Evolutionary conservation across 768 basidiomycete species (phyloP), one percentile per base, ranked within the genome.

Genomic region (Leccinum aurantiacum): DNA sequence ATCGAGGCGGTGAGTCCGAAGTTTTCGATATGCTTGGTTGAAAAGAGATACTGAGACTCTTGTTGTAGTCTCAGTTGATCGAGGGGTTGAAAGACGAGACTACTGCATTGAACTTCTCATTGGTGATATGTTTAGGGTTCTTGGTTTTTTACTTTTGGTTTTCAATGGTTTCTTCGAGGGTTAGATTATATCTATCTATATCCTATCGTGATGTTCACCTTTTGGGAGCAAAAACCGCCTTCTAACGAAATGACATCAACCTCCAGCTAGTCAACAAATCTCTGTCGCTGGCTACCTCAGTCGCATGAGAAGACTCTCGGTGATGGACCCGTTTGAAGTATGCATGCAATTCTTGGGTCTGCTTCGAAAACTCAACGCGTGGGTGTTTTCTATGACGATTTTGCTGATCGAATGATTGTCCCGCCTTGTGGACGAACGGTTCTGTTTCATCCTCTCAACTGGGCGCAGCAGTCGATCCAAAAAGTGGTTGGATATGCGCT

Each of bases 401-500:
- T 33, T 33, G 5, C 33, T 33, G 33, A 33, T 33, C 33, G 33
- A 33, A 13, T 33, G 33, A 33, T 33, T 33, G 33, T 31, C 31
- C 11, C 31, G 31, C 11, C 31, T 11, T 11, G 31, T 33, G 11
- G 33, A 33, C 11, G 33, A 13, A 33, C 33, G 11, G 33, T 13
- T 33, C 33, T 33, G 5, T 33, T 33, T 33, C 33, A 33, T 33
- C 31, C 11, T 33, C 33, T 13, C 11, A 33, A 33, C 11, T 13
- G 33, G 33, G 13, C 4, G 11, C 33, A 33, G 33, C 33, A 33
- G 33, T 33, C 13, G 4, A 33, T 95, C 56, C 90, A 92, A 73
- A 92, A 90, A 72, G 88, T 91, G 37, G 94, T 95, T 33, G 80
- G 82, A 10, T 95, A 87, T 67, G 91, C 93, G 0, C 79, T 95